Conservation (phyloP, 2,329 filamentous ascomycete species). For the Xylaria sp. region DNA sequence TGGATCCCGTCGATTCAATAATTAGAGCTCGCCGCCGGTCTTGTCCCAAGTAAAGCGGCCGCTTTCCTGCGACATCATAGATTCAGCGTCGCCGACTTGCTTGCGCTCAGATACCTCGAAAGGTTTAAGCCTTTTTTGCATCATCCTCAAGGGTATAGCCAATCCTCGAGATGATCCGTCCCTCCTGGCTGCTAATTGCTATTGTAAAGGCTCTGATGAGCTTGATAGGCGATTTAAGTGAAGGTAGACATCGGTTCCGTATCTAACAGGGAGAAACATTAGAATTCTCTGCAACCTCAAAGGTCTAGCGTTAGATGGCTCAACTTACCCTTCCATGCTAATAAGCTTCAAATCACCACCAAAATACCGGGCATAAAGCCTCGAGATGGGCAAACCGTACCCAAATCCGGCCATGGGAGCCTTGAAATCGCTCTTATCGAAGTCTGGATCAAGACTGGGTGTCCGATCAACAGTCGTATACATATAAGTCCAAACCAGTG, state of each 20-base stretch:
- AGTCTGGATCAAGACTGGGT: constrained; percentile 92
- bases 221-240: constrained; percentile 95
- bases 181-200: constrained; percentile 89
- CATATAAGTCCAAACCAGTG: constrained; percentile 99
- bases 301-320: background rate
- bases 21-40: constrained; percentile 32
- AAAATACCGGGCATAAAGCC: constrained; percentile 95
- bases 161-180: constrained; percentile 71
- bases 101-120: constrained; percentile 83
- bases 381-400: constrained; percentile 93
- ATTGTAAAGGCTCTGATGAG: constrained; percentile 96
- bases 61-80: constrained; percentile 40
- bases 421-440: constrained; percentile 99
- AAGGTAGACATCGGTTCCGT: constrained; percentile 97
- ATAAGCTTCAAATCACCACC: constrained; percentile 97
- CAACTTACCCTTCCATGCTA: constrained; percentile 94
- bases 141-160: constrained; percentile 61
- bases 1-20: background rate
- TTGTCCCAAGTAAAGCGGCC: constrained; percentile 27
- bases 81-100: constrained; percentile 83
- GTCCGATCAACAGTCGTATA: constrained; percentile 98
- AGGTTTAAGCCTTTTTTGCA: constrained; percentile 72
- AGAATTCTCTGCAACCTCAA: too few relatives aligned
- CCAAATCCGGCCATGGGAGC: constrained; percentile 99
- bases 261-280: constrained; percentile 58